Evolutionary conservation across 441 rosid species (phyloP), one percentile per base, ranked within the genome.

Genomic region (Euphorbia corollata): DNA sequence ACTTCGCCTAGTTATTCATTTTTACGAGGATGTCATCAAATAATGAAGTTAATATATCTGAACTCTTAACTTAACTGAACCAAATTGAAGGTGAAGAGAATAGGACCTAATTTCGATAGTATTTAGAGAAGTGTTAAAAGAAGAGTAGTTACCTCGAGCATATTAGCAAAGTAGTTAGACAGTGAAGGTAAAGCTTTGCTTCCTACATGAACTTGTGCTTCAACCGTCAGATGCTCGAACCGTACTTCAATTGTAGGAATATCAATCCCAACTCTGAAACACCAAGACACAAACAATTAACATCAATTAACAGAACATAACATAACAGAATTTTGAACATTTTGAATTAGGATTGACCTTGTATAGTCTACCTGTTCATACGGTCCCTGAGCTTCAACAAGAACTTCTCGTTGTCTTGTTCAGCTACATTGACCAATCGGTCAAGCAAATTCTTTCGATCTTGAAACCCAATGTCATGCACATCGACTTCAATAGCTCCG

Each of bases 161-260:
- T 76, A 32, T 81, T 79, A 61, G 73, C 50, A 54, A 69, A 55
- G 75, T 74, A 86, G 73, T 84, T 27, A 32, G 80, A 51, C n/a
- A 87, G 63, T 6, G 91, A 74, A 8, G 96, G 94, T 74, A 85
- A 77, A 71, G 85, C 85, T 75, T 91, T 85, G 69, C 90, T 82
- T 65, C 94, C 92, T 6, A 79, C 82, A 64, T 85, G 76, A 45
- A 85, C 88, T 76, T 80, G 83, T 50, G 90, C 88, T 72, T 82
- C 94, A 10, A 90, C 65, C 50, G 70, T 85, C 4, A 87, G 60
- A 78, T 85, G 79, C 80, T 90, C 90, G 27, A 80, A 90, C 73
- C 94, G 71, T 19, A 90, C 94, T 79, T 90, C 94, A 38, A 85
- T 74, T 0, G 89, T 78, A 9, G 96, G 94, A 30, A 85, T 69